These are phyloP conservation scores for Nemania sp. DNA, from an alignment of 2,329 filamentous ascomycete genomes.

Conservation along the genomic window DNA sequence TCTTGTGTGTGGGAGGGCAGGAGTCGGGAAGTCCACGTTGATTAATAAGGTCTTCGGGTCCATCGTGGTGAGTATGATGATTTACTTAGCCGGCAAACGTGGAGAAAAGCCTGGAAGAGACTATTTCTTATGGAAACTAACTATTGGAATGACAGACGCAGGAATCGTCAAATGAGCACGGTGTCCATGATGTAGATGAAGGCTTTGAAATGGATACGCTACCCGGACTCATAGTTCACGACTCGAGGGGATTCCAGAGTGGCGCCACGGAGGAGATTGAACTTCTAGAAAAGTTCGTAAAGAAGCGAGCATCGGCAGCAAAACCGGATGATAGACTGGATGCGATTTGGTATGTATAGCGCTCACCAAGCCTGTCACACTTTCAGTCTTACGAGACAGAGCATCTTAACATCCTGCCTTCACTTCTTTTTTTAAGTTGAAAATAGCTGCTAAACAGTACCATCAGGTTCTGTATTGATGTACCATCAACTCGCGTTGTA, in stretches of 20 bases:
- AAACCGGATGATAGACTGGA: conserved; percentile 29
- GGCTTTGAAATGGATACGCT: conserved; percentile 36
- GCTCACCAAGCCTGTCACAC: background rate
- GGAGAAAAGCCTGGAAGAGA: background rate
- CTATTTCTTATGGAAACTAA: conserved; percentile 2
- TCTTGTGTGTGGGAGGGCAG: conserved; percentile 37
- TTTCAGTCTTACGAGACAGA: background rate
- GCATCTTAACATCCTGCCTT: too few species aligned
- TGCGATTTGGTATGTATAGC: conserved; percentile 34
- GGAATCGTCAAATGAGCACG: conserved; percentile 34
- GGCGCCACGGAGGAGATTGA: conserved; percentile 33
- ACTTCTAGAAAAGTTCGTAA: conserved; percentile 35
- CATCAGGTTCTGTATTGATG: conserved; percentile 36
- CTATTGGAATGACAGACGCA: conserved; percentile 26
- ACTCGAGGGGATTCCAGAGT: conserved; percentile 37
- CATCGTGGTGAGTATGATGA: conserved; percentile 24
- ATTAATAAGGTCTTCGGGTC: conserved; percentile 38
- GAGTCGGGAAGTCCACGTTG: conserved; percentile 38
- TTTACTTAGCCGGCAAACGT: background rate
- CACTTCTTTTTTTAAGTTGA: background rate
- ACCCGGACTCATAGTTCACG: conserved; percentile 38
- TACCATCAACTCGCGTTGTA: conserved; percentile 32
- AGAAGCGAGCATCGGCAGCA: conserved; percentile 27
- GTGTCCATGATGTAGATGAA: conserved; percentile 36
- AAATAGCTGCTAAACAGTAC: conserved; percentile 3